Evolutionary conservation across 2,329 filamentous ascomycete genomes (phyloP), one percentile per base, ranked within the genome.

Genomic region (Xylaria sp.): DNA sequence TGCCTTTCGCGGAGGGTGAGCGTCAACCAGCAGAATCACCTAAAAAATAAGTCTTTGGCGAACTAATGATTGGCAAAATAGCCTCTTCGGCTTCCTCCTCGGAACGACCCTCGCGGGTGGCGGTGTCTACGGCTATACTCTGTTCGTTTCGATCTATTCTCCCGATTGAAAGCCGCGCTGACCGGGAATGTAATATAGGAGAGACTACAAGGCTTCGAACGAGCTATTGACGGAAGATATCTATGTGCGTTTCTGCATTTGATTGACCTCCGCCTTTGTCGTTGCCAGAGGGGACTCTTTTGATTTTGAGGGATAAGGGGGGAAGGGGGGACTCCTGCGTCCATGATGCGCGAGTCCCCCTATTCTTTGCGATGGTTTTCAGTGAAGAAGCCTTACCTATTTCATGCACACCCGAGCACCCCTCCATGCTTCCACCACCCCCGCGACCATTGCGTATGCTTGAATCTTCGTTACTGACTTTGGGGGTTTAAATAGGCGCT

Each of bases 141-240:
- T 97, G 69, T 71, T 58, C 68, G 69, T 69, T 42, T 39, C 37
- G 5, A 48, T 16, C 35, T 62, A 30, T 39, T 52, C 39, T 10
- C 4, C 13, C 7, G 8, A 54, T 30, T 46, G 55, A 46, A 57
- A n/a, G 35, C 50, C 46, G 56, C 57, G 58, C 67, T 70, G 42
- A 70, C 63, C n/a, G 34, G 2, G 10, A 42, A 35, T 44, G 23
- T 51, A 8, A 49, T 6, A 53, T 35, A 70, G 69, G 60, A 86
- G 93, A 73, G 92, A 97, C 76, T 97, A 97, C 80, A 91, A 92
- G 78, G 82, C 92, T 49, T 90, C 91, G 68, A 97, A 97, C 79
- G 90, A 96, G 77, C 83, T 97, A 71, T 80, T 97, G 76, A 93
- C 88, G 62, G 92, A 96, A 77, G 93, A 97, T 76, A 96, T 97